Evolutionary conservation across 371 early-diverging fungal genomes (phyloP).

Genomic region (Funneliformis caledonium): DNA sequence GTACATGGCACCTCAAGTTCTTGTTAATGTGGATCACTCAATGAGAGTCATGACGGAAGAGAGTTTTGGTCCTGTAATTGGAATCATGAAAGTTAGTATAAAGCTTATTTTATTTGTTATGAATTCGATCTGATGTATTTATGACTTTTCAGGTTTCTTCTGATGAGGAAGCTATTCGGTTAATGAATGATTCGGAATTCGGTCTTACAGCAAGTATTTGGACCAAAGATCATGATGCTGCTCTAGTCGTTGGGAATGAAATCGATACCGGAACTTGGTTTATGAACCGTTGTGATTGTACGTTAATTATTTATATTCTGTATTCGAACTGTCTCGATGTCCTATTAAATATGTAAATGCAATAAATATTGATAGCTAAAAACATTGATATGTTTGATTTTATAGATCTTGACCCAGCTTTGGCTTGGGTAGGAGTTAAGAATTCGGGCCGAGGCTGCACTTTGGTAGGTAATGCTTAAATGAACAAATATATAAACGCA

Average conservation of each 20-base stretch:
- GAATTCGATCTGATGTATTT: not conserved
- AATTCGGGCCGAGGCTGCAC: constrained; percentile 81
- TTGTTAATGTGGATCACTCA: constrained; percentile 72
- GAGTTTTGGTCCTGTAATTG: constrained; percentile 87
- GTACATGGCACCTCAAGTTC: constrained; percentile 79
- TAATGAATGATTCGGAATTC: constrained; percentile 84
- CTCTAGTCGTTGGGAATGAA: constrained; percentile 65
- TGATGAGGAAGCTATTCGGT: constrained; percentile 75
- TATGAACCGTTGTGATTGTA: constrained; percentile 83
- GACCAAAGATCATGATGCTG: constrained; percentile 70
- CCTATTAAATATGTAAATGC: not conserved
- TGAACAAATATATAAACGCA: not conserved
- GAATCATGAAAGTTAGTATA: constrained; percentile 65
- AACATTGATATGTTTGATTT: not conserved
- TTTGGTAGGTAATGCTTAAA: constrained; percentile 45
- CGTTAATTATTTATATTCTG: not conserved
- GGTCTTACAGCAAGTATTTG: constrained; percentile 88
- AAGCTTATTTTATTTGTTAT: not conserved
- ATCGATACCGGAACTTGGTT: constrained; percentile 87
- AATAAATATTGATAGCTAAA: not conserved
- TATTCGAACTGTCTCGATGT: constrained; percentile 12
- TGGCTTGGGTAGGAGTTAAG: constrained; percentile 85
- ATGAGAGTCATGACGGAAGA: constrained; percentile 87
- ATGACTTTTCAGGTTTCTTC: constrained; percentile 53
- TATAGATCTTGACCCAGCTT: constrained; percentile 70